These are phyloP conservation scores for Onygena corvina DNA, from an alignment of 2,329 filamentous ascomycete species.

Conservation along the genomic window DNA sequence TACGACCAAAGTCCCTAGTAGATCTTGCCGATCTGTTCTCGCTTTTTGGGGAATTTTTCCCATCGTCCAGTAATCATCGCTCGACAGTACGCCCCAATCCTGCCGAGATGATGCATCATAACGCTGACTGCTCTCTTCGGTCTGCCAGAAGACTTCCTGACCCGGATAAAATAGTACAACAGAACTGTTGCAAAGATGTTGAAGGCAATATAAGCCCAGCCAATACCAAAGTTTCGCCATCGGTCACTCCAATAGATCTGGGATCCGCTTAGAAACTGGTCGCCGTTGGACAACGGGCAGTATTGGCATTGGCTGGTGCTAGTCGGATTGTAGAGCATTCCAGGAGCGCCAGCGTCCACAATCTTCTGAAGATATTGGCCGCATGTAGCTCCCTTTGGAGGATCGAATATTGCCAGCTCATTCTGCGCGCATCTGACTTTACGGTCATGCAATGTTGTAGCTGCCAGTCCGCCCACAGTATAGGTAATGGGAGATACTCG, in stretches of 20 bases:
- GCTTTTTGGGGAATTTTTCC: slow-evolving; percentile 13
- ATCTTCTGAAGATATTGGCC: slow-evolving; percentile 45
- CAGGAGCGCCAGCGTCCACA: slow-evolving; percentile 37
- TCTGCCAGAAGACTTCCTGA: slow-evolving; percentile 15
- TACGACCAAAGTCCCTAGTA: slow-evolving; percentile 11
- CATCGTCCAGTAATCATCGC: slow-evolving; percentile 12
- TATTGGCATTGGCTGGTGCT: slow-evolving; percentile 44
- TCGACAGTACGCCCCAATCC: slow-evolving; percentile 10
- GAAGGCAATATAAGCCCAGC: slow-evolving; percentile 49
- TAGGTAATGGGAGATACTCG: slow-evolving; percentile 74
- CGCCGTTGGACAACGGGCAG: slow-evolving; percentile 27
- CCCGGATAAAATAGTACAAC: slow-evolving; percentile 41
- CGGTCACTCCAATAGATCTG: slow-evolving; percentile 45
- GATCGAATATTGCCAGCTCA: slow-evolving; percentile 57
- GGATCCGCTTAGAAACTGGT: slow-evolving; percentile 35
- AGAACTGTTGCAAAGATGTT: slow-evolving; percentile 46
- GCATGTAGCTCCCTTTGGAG: slow-evolving; percentile 49
- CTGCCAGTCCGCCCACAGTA: slow-evolving; percentile 59
- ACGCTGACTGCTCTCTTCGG: slow-evolving; percentile 12
- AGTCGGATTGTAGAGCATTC: slow-evolving; percentile 41
- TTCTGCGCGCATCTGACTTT: slow-evolving; percentile 53
- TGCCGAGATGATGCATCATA: slow-evolving; percentile 12
- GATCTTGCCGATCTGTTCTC: slow-evolving; percentile 14
- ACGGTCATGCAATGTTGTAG: slow-evolving; percentile 56
- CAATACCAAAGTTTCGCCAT: slow-evolving; percentile 58